phyloP scores from a whole-genome alignment of 2,329 filamentous ascomycete species.

The Coniochaeta ligniaria region DNA sequence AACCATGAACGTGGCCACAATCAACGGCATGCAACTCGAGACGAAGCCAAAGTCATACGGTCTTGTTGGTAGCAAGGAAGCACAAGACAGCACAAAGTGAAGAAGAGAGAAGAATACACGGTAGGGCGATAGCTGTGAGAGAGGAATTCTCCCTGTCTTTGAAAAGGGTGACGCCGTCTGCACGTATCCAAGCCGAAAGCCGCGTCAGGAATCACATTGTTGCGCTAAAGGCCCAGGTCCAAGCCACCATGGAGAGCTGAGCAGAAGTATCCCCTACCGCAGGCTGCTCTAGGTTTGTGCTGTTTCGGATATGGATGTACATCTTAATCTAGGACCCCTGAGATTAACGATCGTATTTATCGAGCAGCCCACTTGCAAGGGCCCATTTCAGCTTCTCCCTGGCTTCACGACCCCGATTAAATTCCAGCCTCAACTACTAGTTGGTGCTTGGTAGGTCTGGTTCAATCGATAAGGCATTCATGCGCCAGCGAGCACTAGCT shows the following conservation, averaged over 20 bases:
- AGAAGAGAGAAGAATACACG: neutral
- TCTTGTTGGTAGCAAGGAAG: neutral
- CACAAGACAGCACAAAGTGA: neutral
- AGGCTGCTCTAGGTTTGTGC: neutral
- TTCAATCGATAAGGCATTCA: neutral
- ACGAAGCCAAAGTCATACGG: neutral
- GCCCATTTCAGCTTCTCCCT: neutral
- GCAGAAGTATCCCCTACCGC: neutral
- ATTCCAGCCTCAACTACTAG: neutral
- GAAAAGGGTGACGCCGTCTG: neutral
- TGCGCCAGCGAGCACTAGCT: neutral
- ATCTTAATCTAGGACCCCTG: neutral
- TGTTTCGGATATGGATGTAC: neutral
- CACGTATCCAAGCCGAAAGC: neutral
- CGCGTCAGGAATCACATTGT: neutral
- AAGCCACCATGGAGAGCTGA: neutral
- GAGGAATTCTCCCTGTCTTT: neutral
- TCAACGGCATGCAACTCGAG: neutral
- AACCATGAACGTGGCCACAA: neutral
- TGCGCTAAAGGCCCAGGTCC: neutral
- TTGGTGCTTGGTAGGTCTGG: neutral
- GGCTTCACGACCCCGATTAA: neutral
- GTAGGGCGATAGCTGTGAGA: neutral
- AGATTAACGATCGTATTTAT: neutral
- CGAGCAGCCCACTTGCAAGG: neutral